Evolutionary conservation across 2,329 filamentous ascomycete species (phyloP).

Genomic region (Didymosphaeria variabile): DNA sequence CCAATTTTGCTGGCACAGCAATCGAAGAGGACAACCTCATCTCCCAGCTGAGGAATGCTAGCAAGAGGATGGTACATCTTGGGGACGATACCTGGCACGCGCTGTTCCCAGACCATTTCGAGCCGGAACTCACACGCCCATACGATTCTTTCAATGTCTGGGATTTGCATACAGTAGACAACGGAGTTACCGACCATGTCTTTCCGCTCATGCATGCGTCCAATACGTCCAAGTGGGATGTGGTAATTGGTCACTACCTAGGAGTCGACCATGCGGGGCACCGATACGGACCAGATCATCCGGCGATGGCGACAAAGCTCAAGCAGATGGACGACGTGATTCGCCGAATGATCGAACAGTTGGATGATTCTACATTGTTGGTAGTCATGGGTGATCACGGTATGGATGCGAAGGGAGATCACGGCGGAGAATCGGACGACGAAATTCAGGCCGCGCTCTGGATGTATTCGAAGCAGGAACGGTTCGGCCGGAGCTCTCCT

Average conservation of each 20-base stretch:
- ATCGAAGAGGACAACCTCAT: conserved; percentile 92
- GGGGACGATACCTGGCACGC: conserved; percentile 98
- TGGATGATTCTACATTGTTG: conserved; percentile 87
- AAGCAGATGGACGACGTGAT: conserved; percentile 89
- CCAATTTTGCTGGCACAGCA: conserved; percentile 92
- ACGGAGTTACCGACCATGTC: conserved; percentile 90
- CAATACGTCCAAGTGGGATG: conserved; percentile 80
- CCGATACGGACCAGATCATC: conserved; percentile 91
- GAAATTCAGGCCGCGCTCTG: conserved; percentile 94
- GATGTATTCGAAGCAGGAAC: conserved; percentile 93
- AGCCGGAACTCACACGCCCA: conserved; percentile 81
- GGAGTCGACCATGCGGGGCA: conserved; percentile 98
- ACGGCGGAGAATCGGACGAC: conserved; percentile 97
- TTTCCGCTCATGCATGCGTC: conserved; percentile 78
- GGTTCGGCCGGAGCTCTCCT: conserved; percentile 80
- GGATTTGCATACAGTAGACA: conserved; percentile 96
- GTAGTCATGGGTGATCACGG: conserved; percentile 99
- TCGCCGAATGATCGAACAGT: conserved; percentile 70
- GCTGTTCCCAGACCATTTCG: conserved; percentile 93
- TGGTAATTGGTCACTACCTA: conserved; percentile 93
- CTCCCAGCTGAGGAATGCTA: conserved; percentile 68
- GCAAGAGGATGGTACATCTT: conserved; percentile 85
- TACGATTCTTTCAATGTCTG: conserved; percentile 99
- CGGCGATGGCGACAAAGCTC: conserved; percentile 89
- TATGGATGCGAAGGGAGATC: conserved; percentile 97